A percentile compares a stretch with the other conserved stretches of the same genome.
phyloP scores from a whole-genome alignment of 179 eudicot genomes.

The Silene coronaria region DNA sequence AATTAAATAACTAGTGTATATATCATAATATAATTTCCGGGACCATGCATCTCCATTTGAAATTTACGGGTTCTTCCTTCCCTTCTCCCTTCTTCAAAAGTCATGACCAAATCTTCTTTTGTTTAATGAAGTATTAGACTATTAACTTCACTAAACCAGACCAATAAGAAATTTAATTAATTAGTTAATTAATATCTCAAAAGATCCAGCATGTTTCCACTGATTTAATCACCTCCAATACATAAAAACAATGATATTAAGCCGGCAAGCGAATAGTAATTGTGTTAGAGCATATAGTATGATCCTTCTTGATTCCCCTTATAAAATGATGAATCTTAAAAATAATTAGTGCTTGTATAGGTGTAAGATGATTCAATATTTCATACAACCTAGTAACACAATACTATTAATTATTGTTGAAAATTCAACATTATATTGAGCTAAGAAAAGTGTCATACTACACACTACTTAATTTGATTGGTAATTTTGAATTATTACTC shows the following conservation, averaged over 20 bases:
- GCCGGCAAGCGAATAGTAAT: slow-evolving; percentile 20
- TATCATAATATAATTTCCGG: too few relatives aligned
- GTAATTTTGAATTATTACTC: neutral
- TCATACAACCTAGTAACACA: neutral
- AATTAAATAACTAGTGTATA: too few relatives aligned
- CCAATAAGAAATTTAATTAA: slow-evolving; percentile 10
- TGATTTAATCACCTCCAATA: slow-evolving; percentile 7
- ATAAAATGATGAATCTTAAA: slow-evolving; percentile 3
- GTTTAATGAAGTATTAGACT: slow-evolving; percentile 16
- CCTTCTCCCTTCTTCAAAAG: slow-evolving; percentile 17
- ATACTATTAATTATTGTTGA: neutral
- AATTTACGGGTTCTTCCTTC: neutral
- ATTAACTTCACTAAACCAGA: slow-evolving; percentile 30
- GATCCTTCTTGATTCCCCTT: slow-evolving; percentile 21
- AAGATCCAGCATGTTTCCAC: slow-evolving; percentile 23
- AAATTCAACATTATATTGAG: neutral
- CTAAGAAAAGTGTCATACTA: slow-evolving; percentile 4
- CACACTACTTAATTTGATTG: neutral
- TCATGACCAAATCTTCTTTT: slow-evolving; percentile 40
- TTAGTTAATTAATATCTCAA: slow-evolving; percentile 3
- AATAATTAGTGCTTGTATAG: neutral
- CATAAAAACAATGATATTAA: neutral
- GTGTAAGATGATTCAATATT: neutral
- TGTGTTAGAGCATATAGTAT: slow-evolving; percentile 22
- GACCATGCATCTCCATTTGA: too few relatives aligned